These are phyloP conservation scores for Podospora sp. DNA, from an alignment of 495 filamentous ascomycete species.

Conservation along the genomic window DNA sequence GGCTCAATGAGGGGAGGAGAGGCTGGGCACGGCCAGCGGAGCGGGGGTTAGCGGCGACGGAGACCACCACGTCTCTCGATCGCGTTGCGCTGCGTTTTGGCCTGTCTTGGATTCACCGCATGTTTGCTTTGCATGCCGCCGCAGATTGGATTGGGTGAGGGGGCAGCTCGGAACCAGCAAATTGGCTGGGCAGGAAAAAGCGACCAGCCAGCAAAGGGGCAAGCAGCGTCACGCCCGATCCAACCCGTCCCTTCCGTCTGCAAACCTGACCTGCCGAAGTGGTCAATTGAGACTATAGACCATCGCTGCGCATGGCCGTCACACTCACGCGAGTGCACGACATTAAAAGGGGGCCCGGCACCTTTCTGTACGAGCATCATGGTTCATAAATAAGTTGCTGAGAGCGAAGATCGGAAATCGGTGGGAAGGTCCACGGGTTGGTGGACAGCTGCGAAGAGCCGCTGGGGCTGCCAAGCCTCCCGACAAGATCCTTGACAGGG, in stretches of 20 bases:
- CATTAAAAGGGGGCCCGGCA: neutral
- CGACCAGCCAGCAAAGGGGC: neutral
- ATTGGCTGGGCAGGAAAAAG: slow-evolving; percentile 2
- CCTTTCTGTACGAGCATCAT: neutral
- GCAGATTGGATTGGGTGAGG: neutral
- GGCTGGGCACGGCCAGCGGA: slow-evolving; percentile 18
- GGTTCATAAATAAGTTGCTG: neutral
- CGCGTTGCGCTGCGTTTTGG: slow-evolving; percentile 19
- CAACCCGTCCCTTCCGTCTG: neutral
- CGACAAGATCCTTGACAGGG: slow-evolving; percentile 11
- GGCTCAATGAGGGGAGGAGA: slow-evolving; percentile 13
- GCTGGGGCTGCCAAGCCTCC: slow-evolving; percentile 14
- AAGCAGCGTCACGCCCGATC: neutral
- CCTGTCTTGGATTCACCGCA: slow-evolving; percentile 27
- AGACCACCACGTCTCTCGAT: slow-evolving; percentile 12
- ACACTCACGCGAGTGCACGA: neutral
- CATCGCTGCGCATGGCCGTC: neutral
- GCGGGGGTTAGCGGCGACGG: neutral
- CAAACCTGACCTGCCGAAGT: neutral
- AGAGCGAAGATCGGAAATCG: neutral
- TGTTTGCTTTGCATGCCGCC: slow-evolving; percentile 17
- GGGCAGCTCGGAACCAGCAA: neutral
- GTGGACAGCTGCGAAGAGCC: slow-evolving; percentile 16
- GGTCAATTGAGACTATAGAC: neutral
- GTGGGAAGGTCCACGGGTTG: neutral